phyloP scores from a whole-genome alignment of 257 asterid genomes.

The Knoxia roxburghii region DNA sequence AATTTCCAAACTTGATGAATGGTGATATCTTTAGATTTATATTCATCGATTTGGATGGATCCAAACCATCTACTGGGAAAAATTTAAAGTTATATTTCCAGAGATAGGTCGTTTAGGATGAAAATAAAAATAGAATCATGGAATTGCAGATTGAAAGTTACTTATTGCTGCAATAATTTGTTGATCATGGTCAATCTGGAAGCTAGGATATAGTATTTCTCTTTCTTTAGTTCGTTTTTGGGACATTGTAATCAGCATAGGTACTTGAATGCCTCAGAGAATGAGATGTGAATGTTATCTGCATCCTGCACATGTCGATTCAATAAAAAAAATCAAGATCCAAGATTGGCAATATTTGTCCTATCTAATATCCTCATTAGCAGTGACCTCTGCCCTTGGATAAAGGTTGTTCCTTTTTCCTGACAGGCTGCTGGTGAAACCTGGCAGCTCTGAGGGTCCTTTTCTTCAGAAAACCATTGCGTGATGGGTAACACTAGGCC shows the following conservation, averaged over 20 bases:
- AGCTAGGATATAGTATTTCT: background rate
- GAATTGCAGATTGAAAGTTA: background rate
- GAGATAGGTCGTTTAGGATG: background rate
- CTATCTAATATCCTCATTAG: background rate
- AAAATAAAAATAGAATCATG: background rate
- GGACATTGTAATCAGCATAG: background rate
- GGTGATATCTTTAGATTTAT: background rate
- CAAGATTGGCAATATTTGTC: background rate
- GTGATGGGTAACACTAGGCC: background rate
- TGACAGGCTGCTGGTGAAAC: background rate
- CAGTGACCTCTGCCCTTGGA: background rate
- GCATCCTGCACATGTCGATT: background rate
- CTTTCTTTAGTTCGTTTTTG: background rate
- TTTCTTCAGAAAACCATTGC: background rate
- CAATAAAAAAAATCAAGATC: background rate
- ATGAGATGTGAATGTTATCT: background rate
- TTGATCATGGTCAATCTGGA: background rate
- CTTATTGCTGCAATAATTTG: background rate
- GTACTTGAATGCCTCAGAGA: background rate
- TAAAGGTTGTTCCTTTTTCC: background rate
- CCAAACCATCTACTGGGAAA: background rate
- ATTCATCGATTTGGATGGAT: constrained; percentile 6
- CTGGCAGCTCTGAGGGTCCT: background rate
- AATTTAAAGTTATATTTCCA: background rate
- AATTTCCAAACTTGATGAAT: background rate